Conservation (phyloP, 1,284 basidiomycete genomes). For the Coriolopsis trogii region DNA sequence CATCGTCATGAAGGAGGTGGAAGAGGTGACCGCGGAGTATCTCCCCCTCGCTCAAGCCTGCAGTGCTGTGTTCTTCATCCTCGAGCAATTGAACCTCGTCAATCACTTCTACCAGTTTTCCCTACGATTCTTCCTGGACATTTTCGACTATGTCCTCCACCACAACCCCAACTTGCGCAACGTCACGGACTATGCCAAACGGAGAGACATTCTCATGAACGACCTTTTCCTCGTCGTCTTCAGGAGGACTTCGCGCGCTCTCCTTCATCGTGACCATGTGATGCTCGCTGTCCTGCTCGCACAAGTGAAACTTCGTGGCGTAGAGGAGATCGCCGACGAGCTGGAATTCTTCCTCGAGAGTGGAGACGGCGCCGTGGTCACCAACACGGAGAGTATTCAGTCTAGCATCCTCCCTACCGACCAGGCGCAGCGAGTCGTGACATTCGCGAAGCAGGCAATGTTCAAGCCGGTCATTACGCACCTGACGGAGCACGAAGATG, state of each 20-base stretch:
- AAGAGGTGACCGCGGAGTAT: constrained; percentile 94
- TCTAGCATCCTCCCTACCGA: constrained; percentile 62
- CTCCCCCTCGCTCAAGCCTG: constrained; percentile 95
- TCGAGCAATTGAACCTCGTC: constrained; percentile 92
- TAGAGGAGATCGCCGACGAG: constrained; percentile 83
- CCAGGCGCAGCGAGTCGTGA: constrained; percentile 69
- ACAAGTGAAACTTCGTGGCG: constrained; percentile 84
- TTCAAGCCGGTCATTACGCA: constrained; percentile 82
- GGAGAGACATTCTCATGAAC: constrained; percentile 85
- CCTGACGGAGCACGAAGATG: constrained; percentile 62
- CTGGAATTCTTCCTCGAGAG: constrained; percentile 91
- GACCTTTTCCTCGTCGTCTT: constrained; percentile 93
- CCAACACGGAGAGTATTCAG: constrained; percentile 40
- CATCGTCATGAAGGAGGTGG: constrained; percentile 94
- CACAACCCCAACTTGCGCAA: constrained; percentile 89
- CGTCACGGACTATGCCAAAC: constrained; percentile 72
- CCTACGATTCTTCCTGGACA: constrained; percentile 96
- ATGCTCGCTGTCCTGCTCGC: constrained; percentile 91
- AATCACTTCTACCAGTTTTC: constrained; percentile 99
- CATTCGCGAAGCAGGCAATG: constrained; percentile 67
- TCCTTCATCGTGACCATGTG: constrained; percentile 91
- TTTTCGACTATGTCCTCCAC: constrained; percentile 94
- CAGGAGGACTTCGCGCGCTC: constrained; percentile 87
- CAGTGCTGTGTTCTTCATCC: constrained; percentile 96
- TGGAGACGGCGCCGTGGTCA: constrained; percentile 64